Evolutionary conservation across 2,329 filamentous ascomycete genomes (phyloP), one percentile per base, ranked within the genome.

Genomic region (Colletotrichum incanum): DNA sequence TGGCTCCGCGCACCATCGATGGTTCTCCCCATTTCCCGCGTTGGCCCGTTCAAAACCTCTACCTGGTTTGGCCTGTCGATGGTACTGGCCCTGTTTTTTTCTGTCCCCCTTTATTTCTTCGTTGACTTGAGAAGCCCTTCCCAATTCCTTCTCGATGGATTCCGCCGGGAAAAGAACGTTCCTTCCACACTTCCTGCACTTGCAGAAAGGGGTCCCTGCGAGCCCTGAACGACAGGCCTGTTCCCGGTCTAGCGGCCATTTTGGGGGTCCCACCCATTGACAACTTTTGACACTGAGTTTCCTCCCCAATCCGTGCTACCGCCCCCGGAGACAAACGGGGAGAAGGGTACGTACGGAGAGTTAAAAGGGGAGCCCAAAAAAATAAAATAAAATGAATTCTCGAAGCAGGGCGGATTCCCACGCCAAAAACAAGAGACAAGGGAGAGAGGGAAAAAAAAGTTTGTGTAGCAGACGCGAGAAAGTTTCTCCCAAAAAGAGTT

Each of bases 301-400:
- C 65, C 65, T 69, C 54, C 56, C 50, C 45, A 69, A 69, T 59
- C 69, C 54, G 59, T 72, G 54, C 65, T 59, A 72, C 28, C 28
- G 28, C 37, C 45, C 65, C 47, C 69, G 52, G 39, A 28, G 56
- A 37, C 65, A 41, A 37, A 65, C 54, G 59, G 59, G 59, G 59
- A 64, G 50, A 67, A 67, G 56, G 28, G 39, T 52, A 41, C 31
- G 49, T 61, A 58, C 31, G 28, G 61, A 45, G 7, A 34, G 43
- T 37, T 31, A 28, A 78, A 80, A 11, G 74, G 8, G 81, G 81
- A 74, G 77, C 81, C 81, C 77, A 76, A 71, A 77, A 80, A 74
- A 74, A n/a, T n/a, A n/a, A n/a, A n/a, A n/a, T n/a, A n/a, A n/a
- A n/a, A n/a, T n/a, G n/a, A 71, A 49, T 39, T 59, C 63, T 62